Base-by-base conservation (phyloP, 1,139 yeast genomes). In the Diutina pseudorugosa region DNA sequence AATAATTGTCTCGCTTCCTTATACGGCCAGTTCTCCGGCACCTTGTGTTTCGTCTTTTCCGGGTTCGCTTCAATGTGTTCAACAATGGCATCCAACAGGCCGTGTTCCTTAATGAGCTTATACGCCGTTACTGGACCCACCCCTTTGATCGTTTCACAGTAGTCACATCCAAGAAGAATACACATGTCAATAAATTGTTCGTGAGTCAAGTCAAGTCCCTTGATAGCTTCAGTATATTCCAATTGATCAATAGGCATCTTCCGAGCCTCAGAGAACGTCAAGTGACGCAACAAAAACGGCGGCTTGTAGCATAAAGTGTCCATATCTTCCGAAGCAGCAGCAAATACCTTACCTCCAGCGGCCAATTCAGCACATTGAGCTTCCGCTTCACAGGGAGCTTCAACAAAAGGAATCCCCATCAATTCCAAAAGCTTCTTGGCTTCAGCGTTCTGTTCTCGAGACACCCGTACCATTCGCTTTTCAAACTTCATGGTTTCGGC, bases 301-400 rank as follows among this genome's bases (percentile, higher is more conserved):
- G 98, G 88, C 53, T 82, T 83, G 65, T 93, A 93, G 62, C 98
- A 93, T 54, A 93, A 68, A 0, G 98, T 94, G 68, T 93, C 99
- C 98, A 93, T 93, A 79, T 93, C 99, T 65, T 93, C 99, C 2
- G 96, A 87, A 0, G 98, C 99, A 2, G 98, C 96, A 12, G 96
- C 98, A 65, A 83, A 93, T 0, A 93, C 98, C 62, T 84, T 85
- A 4, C 95, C 97, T 16, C 82, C 80, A 55, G 82, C 79, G 1
- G 98, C 97, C 54, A 93, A 70, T 58, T 83, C 95, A 0, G 98
- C 98, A 72, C 98, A 93, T 62, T 93, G 98, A 0, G 98, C 96
- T 65, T 93, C 99, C 0, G 99, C 99, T 67, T 93, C 99, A 65
- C 96, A 85, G 0, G 99, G 98, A 0, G 98, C 98, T 54, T 83